phyloP scores from a whole-genome alignment of 2,329 filamentous ascomycete genomes.

The Teratosphaeria zuluensis region DNA sequence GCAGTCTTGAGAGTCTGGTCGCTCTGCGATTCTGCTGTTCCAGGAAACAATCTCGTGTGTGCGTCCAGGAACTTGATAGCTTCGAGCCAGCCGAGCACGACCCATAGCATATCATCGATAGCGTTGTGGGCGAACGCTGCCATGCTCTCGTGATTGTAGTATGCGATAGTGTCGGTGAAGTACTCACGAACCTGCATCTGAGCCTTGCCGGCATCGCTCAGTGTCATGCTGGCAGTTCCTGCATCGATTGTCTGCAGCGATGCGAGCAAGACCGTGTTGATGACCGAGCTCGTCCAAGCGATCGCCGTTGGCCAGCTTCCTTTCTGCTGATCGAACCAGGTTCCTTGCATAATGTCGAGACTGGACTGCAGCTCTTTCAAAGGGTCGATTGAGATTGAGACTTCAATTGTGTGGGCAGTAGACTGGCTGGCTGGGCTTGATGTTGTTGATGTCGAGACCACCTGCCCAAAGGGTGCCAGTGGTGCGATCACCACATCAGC shows the following conservation, averaged over 20 bases:
- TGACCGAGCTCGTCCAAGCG: constrained; percentile 87
- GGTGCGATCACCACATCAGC: too few species aligned
- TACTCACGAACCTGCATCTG: constrained; percentile 77
- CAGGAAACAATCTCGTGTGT: constrained; percentile 43
- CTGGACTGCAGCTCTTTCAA: constrained; percentile 38
- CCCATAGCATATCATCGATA: constrained; percentile 93
- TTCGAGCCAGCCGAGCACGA: constrained; percentile 85
- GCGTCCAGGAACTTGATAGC: constrained; percentile 63
- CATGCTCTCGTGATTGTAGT: constrained; percentile 79
- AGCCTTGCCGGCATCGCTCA: neutral
- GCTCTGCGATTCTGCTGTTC: constrained; percentile 31
- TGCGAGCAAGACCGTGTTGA: constrained; percentile 68
- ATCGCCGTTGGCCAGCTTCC: constrained; percentile 79
- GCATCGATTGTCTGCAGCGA: constrained; percentile 36
- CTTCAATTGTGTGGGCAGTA: neutral
- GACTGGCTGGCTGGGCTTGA: neutral
- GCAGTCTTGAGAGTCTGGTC: constrained; percentile 55
- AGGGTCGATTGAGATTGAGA: neutral
- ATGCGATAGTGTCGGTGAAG: constrained; percentile 66
- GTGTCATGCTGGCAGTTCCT: constrained; percentile 34
- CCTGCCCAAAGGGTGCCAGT: too few species aligned
- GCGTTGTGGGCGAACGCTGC: constrained; percentile 67
- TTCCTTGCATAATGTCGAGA: constrained; percentile 62
- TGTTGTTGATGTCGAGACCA: too few species aligned
- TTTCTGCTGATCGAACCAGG: constrained; percentile 66